Evolutionary conservation across 495 filamentous ascomycete species (phyloP), one percentile per base, ranked within the genome.

Genomic region (Tirmania nivea): DNA sequence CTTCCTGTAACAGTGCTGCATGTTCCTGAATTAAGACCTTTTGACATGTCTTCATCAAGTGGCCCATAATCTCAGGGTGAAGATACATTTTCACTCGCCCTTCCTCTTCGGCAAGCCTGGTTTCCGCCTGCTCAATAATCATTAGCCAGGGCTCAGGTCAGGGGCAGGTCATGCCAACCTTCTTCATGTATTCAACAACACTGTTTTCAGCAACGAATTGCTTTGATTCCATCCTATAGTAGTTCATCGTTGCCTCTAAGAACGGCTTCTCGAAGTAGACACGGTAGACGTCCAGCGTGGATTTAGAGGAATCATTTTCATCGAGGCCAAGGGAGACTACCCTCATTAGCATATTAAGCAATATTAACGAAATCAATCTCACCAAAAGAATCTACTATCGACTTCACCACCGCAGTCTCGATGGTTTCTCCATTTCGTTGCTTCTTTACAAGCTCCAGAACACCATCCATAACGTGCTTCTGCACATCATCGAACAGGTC

Each of bases 101-200:
- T 68, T 94, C 93, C 68, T 99, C 90, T 67, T 99, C 90, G 2
- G 81, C 74, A 48, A 99, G 68, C n/a, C 90, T 79, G 17, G 79
- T 69, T 67, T 96, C 92, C 14, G 90, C 92, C 62, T 64, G 49
- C 8, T 31, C 42, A 31, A 31, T 31, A 55, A 35, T 12, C 39
- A 37, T 60, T 16, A 42, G 48, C 10, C 19, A 20, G 34, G 6
- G 4, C 4, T 11, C 35, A 16, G 19, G 5, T 16, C n/a, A 11
- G 10, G 14, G 16, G 10, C 21, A 37, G 16, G 34, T 48, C 10
- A 10, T 20, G 48, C 60, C 42, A 36, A 61, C 62, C 72, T 99
- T 99, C 73, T 96, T 96, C 92, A 96, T 96, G 68, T 96, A 99
- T 63, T 99, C 90, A 34, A 99, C 88, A 8, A 96, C 87, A 58